Percentiles rank a stretch among this genome's conserved stretches.
phyloP scores from a whole-genome alignment of 352 stramenopile genomes.

The Saprolegnia diclina region DNA sequence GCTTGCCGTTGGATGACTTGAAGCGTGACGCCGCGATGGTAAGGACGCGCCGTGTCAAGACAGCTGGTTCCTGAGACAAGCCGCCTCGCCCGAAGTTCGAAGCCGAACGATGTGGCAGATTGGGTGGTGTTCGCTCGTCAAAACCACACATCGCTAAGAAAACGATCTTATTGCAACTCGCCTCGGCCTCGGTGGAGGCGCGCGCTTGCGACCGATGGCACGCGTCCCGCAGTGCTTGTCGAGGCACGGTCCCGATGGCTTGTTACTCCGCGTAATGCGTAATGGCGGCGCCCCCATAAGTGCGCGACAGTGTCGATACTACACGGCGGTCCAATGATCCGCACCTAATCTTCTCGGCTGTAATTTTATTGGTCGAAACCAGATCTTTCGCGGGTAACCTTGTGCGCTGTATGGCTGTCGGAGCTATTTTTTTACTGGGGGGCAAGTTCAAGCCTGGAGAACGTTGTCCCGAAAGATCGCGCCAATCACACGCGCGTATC shows the following conservation, averaged over 20 bases:
- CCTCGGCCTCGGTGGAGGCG: too few species aligned
- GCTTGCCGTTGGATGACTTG: not conserved
- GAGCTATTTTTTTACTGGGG: constrained; percentile 3
- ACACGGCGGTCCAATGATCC: not conserved
- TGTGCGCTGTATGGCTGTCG: constrained; percentile 1
- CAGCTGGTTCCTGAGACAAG: not conserved
- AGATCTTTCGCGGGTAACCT: constrained; percentile 12
- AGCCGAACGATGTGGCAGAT: constrained; percentile 11
- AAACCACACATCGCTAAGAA: too few species aligned
- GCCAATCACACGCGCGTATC: constrained; percentile 1
- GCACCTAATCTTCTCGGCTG: not conserved
- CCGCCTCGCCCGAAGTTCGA: not conserved
- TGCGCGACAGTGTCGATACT: constrained; percentile 13
- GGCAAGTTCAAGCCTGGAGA: constrained; percentile 13
- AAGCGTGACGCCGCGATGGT: not conserved
- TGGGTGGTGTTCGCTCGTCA: not conserved
- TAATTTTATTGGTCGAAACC: constrained; percentile 6
- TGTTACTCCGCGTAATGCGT: not conserved
- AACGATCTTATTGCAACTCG: too few species aligned
- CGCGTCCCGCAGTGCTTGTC: too few species aligned
- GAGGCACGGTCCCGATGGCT: too few species aligned
- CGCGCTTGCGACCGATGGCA: too few species aligned
- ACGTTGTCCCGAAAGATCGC: constrained; percentile 19
- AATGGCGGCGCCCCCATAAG: not conserved
- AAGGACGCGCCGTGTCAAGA: not conserved